Base-by-base conservation (phyloP, 1,284 basidiomycete species). In the Trichosporon sp. region DNA sequence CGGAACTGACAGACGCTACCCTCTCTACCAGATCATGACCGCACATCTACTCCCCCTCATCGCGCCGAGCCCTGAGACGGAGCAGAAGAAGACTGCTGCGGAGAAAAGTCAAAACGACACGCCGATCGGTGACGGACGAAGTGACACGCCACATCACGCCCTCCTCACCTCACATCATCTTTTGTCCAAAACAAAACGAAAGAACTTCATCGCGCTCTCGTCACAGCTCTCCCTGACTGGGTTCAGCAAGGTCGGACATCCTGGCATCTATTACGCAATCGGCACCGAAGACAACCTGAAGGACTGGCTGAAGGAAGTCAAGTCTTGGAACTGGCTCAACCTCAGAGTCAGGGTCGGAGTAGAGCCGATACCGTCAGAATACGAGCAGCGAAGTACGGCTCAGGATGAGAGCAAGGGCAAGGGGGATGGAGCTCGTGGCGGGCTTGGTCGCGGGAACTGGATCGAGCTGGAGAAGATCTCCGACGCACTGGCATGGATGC, bases 241-340 rank as follows among this genome's bases (percentile, higher is more conserved):
- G 0, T 90, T 89, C 72, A 85, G 87, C 5, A 90, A 90, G 77
- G 83, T 88, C 13, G 88, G 89, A 0, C 85, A 90, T 71, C 88
- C 89, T 1, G 88, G 88, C 5, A 81, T 88, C 52, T 88, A 90
- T 61, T 91, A 89, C 67, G 86, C 84, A 21, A 82, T 87, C 69
- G 89, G 89, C 2, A 71, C 73, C 8, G 78, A 80, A 52, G 77
- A 81, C 9, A 80, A 84, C 61, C 79, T 90, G 19, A 83, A 86
- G 68, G 86, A 87, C 67, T 89, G 89, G 70, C 84, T 88, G 2
- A 76, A 75, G 16, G 87, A 87, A 62, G 84, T 90, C 60, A 89
- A 87, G 74, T 84, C 82, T 25, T 89, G 89, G 88, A 87, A 89
- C 70, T 90, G 89, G 89, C 81, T 90, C 0, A 88, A 88, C 11